These are phyloP conservation scores for Loxodes magnus DNA, from an alignment of 73 alveolate genomes.

Conservation along the genomic window DNA sequence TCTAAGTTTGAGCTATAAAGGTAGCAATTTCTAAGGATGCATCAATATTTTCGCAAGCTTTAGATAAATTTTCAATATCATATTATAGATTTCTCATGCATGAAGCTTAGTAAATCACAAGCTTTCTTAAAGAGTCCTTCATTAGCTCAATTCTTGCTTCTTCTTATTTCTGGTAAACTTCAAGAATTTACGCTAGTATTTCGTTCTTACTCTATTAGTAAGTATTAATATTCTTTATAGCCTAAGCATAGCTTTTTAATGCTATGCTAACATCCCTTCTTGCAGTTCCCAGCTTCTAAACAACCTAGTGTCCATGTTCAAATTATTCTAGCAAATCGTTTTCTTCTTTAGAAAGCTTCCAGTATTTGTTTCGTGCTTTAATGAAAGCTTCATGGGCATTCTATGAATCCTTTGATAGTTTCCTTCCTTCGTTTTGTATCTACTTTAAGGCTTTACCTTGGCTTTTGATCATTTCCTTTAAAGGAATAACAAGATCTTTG, in stretches of 20 bases:
- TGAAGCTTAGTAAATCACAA: conserved; percentile 12
- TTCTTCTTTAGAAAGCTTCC: background rate
- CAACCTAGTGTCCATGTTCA: background rate
- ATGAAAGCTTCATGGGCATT: background rate
- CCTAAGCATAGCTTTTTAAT: background rate
- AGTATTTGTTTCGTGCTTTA: background rate
- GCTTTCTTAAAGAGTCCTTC: conserved; percentile 16
- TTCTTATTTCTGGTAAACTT: conserved; percentile 15
- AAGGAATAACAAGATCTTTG: conserved; percentile 6
- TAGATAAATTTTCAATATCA: conserved; percentile 8
- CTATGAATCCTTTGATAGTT: conserved; percentile 1
- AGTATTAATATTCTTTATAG: background rate
- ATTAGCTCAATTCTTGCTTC: conserved; percentile 8
- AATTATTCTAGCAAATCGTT: background rate
- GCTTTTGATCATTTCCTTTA: conserved; percentile 7
- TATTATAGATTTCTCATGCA: conserved; percentile 14
- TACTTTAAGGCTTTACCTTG: background rate
- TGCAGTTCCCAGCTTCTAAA: background rate
- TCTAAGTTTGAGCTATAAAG: background rate
- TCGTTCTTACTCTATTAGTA: background rate
- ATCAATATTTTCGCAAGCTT: conserved; percentile 6
- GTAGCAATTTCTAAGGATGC: background rate
- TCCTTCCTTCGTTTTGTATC: conserved; percentile 7
- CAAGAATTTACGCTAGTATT: conserved; percentile 2
- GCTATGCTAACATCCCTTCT: too few relatives aligned